Percentiles rank a stretch among this genome's conserved stretches.
Evolutionary conservation across 2,329 filamentous ascomycete species (phyloP).

Genomic region (Sclerotinia nivalis): DNA sequence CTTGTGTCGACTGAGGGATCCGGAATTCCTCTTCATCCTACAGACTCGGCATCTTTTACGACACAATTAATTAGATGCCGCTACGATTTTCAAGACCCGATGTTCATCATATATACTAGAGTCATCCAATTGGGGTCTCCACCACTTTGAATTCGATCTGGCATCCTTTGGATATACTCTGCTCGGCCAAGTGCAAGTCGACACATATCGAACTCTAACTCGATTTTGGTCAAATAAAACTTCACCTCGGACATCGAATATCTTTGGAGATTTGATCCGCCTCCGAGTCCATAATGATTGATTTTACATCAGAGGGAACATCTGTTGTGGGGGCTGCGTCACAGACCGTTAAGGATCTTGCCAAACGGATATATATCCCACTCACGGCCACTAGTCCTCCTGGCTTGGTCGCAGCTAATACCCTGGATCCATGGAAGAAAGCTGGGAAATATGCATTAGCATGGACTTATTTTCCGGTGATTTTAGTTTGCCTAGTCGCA

Average conservation of each 20-base stretch:
- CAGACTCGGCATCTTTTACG: conserved; percentile 10
- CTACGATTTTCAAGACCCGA: conserved; percentile 13
- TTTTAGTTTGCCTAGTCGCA: conserved; percentile 66
- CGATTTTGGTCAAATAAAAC: background rate
- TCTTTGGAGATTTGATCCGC: background rate
- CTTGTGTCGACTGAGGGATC: conserved; percentile 42
- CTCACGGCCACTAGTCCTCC: conserved; percentile 60
- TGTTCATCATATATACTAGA: conserved; percentile 10
- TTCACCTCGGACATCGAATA: background rate
- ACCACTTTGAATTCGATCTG: background rate
- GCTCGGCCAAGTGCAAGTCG: background rate
- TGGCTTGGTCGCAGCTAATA: conserved; percentile 61
- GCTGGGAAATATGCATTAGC: conserved; percentile 84
- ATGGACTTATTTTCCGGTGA: conserved; percentile 85
- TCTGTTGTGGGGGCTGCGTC: conserved; percentile 33
- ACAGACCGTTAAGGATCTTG: conserved; percentile 36
- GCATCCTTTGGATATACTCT: conserved; percentile 9
- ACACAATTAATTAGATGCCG: background rate
- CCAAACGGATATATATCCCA: conserved; percentile 58
- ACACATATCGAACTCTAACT: background rate
- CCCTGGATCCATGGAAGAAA: conserved; percentile 75
- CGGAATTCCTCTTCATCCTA: conserved; percentile 42
- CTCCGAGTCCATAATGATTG: conserved; percentile 8
- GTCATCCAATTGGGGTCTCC: conserved; percentile 2
- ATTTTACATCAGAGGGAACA: conserved; percentile 23